A percentile compares a stretch with the other conserved stretches of the same genome.
phyloP scores from a whole-genome alignment of 371 early-diverging fungal genomes.

The Circinella minor region DNA sequence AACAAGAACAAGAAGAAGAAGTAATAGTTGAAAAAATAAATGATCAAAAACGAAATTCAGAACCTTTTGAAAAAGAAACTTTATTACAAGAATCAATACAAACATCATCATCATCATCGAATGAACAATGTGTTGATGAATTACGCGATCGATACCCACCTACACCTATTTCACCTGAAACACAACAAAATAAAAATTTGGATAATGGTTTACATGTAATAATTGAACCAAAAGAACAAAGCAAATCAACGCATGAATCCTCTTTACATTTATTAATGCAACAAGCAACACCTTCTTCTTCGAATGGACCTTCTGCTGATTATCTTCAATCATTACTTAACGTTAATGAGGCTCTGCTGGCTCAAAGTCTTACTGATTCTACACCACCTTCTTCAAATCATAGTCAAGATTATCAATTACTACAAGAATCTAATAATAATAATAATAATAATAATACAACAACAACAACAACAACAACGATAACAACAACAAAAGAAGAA shows the following conservation, averaged over 20 bases:
- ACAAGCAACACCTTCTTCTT: not conserved
- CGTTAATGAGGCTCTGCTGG: slow-evolving; percentile 48
- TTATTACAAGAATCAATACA: too few relatives aligned
- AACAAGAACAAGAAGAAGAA: too few relatives aligned
- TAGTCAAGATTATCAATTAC: too few relatives aligned
- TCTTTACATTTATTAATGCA: slow-evolving; percentile 1
- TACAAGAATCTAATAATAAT: too few relatives aligned
- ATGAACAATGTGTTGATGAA: not conserved
- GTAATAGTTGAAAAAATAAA: too few relatives aligned
- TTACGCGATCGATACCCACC: not conserved
- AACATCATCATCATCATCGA: too few relatives aligned
- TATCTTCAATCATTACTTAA: slow-evolving; percentile 41
- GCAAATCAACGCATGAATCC: not conserved
- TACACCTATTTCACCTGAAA: slow-evolving; percentile 1
- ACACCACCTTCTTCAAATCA: not conserved
- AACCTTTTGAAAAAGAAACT: too few relatives aligned
- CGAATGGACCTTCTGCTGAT: slow-evolving; percentile 35
- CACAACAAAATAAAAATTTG: slow-evolving; percentile 7
- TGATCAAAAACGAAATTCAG: too few relatives aligned
- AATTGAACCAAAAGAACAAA: not conserved
- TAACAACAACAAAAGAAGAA: not conserved
- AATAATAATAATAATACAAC: not conserved
- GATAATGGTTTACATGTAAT: not conserved
- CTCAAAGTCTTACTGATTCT: slow-evolving; percentile 34
- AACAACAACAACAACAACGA: not conserved